Percentiles rank a stretch among this genome's conserved stretches.
These are phyloP conservation scores for Microcyclospora tardicrescens DNA, from an alignment of 2,329 filamentous ascomycete genomes.

Conservation along the genomic window DNA sequence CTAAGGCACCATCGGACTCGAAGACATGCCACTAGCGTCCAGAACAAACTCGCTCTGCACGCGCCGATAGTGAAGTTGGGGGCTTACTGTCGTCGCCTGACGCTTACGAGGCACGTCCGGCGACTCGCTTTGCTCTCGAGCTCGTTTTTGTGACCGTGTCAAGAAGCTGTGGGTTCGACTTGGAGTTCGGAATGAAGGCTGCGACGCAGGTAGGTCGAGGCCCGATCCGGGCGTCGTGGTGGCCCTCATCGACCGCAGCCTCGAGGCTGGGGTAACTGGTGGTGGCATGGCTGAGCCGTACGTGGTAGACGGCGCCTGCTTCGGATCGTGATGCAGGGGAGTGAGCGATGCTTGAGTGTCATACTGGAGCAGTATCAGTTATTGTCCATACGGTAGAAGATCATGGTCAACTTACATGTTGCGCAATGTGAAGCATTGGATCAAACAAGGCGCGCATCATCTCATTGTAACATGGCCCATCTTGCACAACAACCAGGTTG, in stretches of 20 bases:
- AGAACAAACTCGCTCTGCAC: conserved; percentile 10
- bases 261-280: conserved; percentile 10
- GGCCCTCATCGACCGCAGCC: conserved; percentile 3
- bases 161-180: conserved; percentile 1
- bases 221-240: conserved; percentile 7
- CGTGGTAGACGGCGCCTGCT: background rate
- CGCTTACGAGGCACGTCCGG: conserved; percentile 4
- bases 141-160: conserved; percentile 1
- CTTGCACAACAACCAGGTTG: conserved; percentile 10
- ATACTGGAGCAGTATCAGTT: conserved; percentile 2
- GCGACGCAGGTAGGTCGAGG: conserved; percentile 8
- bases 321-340: conserved; percentile 3
- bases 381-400: background rate
- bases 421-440: conserved; percentile 12
- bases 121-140: conserved; percentile 3
- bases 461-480: conserved; percentile 8
- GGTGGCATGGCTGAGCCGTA: conserved; percentile 8
- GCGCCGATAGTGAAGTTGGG: conserved; percentile 8
- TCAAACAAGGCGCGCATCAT: conserved; percentile 17
- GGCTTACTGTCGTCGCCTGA: conserved; percentile 4
- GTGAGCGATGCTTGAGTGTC: background rate
- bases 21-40: conserved; percentile 11
- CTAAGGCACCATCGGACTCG: conserved; percentile 9
- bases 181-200: conserved; percentile 8
- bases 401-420: conserved; percentile 8